Percentiles rank a stretch among this genome's conserved stretches.
Evolutionary conservation across 805 yeast genomes (phyloP).

Genomic region (Geotrichum ghanense): DNA sequence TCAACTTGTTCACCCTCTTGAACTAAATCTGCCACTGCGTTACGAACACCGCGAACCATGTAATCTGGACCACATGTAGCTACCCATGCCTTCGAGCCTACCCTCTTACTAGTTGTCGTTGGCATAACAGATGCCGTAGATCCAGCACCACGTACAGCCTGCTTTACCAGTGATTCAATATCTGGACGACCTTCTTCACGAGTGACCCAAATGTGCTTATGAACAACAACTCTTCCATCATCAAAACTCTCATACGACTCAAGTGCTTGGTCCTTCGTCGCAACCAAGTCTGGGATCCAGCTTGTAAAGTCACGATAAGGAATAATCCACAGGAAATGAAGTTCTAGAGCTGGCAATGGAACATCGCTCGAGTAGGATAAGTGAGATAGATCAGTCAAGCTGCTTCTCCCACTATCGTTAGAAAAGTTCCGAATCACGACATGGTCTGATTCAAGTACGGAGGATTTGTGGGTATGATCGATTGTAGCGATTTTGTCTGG

Average conservation of each 20-base stretch:
- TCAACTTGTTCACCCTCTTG: constrained; percentile 17
- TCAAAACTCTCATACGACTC: not conserved
- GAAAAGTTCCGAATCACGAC: not conserved
- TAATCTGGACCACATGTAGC: constrained; percentile 24
- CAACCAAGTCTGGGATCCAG: constrained; percentile 17
- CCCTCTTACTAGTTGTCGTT: no score
- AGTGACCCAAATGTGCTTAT: constrained; percentile 21
- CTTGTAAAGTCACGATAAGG: constrained; percentile 18
- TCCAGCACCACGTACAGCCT: constrained; percentile 12
- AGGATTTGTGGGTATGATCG: not conserved
- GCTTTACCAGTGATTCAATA: constrained; percentile 15
- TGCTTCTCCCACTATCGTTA: not conserved
- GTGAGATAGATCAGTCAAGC: not conserved
- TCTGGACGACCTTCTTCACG: constrained; percentile 23
- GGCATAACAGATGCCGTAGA: not conserved
- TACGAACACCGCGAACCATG: constrained; percentile 19
- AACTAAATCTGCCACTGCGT: constrained; percentile 18
- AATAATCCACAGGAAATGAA: constrained; percentile 22
- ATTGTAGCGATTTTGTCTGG: not conserved
- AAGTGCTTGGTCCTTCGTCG: constrained; percentile 11
- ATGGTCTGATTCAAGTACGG: not conserved
- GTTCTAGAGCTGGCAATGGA: no score
- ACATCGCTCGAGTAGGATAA: no score
- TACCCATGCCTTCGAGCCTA: constrained; percentile 14
- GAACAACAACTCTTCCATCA: constrained; percentile 5